These are phyloP conservation scores for Harringtonia aguacate DNA, from an alignment of 2,329 filamentous ascomycete genomes.

Conservation along the genomic window DNA sequence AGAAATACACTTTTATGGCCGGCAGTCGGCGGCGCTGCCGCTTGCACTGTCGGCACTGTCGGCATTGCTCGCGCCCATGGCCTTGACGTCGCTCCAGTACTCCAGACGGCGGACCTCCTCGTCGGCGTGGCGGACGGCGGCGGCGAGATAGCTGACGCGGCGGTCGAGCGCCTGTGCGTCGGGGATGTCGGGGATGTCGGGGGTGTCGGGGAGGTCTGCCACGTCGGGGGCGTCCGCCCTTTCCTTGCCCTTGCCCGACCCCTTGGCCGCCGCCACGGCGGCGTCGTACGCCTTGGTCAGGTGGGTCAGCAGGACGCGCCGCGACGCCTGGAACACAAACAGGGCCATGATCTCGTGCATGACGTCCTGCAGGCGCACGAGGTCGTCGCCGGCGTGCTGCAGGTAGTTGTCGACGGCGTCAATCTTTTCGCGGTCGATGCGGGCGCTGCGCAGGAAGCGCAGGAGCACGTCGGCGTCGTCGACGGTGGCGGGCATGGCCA, in stretches of 20 bases:
- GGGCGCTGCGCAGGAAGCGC: conserved; percentile 52
- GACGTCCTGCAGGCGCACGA: conserved; percentile 61
- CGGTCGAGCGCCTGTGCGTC: conserved; percentile 10
- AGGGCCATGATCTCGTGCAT: conserved; percentile 80
- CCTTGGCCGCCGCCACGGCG: background rate
- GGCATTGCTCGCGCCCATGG: conserved; percentile 40
- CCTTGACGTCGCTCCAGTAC: conserved; percentile 78
- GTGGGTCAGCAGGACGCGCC: conserved; percentile 62
- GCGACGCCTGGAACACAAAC: conserved; percentile 83
- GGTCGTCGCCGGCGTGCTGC: conserved; percentile 61
- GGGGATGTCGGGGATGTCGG: background rate
- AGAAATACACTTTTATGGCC: too few species aligned
- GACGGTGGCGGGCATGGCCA: conserved; percentile 29
- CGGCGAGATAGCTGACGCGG: conserved; percentile 58
- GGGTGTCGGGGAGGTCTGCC: background rate
- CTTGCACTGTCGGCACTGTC: too few species aligned
- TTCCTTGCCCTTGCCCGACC: background rate
- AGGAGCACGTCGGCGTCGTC: conserved; percentile 59
- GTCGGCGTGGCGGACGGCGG: conserved; percentile 65
- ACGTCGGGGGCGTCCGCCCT: background rate
- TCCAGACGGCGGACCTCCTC: conserved; percentile 72
- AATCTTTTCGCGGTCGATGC: conserved; percentile 84
- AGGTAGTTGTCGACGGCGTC: conserved; percentile 72
- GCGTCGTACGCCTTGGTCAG: conserved; percentile 53
- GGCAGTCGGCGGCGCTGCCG: too few species aligned